phyloP scores from a whole-genome alignment of 108 stramenopile genomes.

The Phaeodactylum tricornutum region DNA sequence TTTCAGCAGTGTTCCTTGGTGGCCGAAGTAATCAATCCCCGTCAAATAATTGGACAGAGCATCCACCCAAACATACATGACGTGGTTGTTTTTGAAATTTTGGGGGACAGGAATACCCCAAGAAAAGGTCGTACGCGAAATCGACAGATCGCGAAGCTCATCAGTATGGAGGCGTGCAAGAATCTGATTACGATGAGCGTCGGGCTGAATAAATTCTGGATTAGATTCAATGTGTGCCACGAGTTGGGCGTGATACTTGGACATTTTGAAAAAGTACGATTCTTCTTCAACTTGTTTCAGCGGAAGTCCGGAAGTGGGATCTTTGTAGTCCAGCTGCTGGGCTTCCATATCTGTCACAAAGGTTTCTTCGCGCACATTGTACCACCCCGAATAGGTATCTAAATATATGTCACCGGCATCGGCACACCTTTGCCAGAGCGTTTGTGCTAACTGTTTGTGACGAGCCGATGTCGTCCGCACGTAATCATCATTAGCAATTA shows the following conservation, averaged over 20 bases:
- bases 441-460: conserved; percentile 79
- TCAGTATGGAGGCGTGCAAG: conserved; percentile 72
- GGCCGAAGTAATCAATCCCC: conserved; percentile 83
- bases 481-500: conserved; percentile 93
- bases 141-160: conserved; percentile 81
- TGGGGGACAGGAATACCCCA: conserved; percentile 96
- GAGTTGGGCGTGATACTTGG: conserved; percentile 78
- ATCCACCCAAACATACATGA: conserved; percentile 99
- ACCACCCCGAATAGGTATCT: conserved; percentile 90
- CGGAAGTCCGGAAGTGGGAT: conserved; percentile 80
- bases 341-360: conserved; percentile 96
- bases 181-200: conserved; percentile 76
- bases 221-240: conserved; percentile 75
- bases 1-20: conserved; percentile 63
- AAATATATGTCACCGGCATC: conserved; percentile 89
- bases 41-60: conserved; percentile 96
- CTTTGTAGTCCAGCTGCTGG: conserved; percentile 74
- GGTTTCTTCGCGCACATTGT: conserved; percentile 96
- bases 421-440: conserved; percentile 84
- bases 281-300: conserved; percentile 93
- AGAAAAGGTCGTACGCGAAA: conserved; percentile 91
- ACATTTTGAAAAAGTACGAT: conserved; percentile 97
- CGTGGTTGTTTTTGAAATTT: conserved; percentile 84
- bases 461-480: conserved; percentile 87
- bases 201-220: conserved; percentile 91